These are phyloP conservation scores for Ogataea minuta DNA, from an alignment of 805 yeast genomes.

Conservation along the genomic window DNA sequence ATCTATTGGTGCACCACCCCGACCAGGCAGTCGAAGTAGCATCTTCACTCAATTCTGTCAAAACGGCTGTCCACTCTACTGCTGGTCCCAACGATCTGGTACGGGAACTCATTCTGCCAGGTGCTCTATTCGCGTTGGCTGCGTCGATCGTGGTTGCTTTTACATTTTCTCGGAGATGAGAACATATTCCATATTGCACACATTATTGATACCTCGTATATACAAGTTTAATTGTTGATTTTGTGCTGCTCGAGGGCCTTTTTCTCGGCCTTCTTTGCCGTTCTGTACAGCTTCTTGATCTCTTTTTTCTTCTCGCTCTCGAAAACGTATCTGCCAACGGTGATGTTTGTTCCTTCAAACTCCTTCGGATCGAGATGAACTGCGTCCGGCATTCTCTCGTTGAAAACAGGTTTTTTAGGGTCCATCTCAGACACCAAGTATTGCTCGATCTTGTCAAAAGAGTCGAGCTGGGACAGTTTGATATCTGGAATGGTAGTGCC, in stretches of 20 bases:
- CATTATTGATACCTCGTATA: constrained; percentile 13
- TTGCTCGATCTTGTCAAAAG: constrained; percentile 37
- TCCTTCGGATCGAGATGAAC: constrained; percentile 56
- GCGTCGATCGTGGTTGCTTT: constrained; percentile 57
- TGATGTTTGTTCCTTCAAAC: constrained; percentile 57
- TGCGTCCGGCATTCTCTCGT: constrained; percentile 70
- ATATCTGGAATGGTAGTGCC: constrained; percentile 56
- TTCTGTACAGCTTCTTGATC: constrained; percentile 44
- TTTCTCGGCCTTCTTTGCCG: constrained; percentile 31
- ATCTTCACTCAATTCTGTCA: constrained; percentile 1
- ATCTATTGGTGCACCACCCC: constrained; percentile 67
- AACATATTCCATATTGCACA: too few species aligned
- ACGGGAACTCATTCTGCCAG: constrained; percentile 61
- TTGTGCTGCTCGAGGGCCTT: constrained; percentile 3
- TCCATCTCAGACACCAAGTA: constrained; percentile 39
- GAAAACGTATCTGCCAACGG: constrained; percentile 50
- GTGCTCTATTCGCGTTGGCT: constrained; percentile 59
- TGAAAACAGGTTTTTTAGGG: constrained; percentile 40
- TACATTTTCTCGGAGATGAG: constrained; percentile 45
- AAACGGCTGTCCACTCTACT: constrained; percentile 10
- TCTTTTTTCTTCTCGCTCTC: constrained; percentile 44
- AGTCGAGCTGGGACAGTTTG: constrained; percentile 41
- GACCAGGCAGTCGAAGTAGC: constrained; percentile 39
- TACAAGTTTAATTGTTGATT: constrained; percentile 13
- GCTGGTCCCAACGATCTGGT: constrained; percentile 35